Conservation (phyloP, 192 early-diverging fungal genomes). For the Obelidium mucronatum region DNA sequence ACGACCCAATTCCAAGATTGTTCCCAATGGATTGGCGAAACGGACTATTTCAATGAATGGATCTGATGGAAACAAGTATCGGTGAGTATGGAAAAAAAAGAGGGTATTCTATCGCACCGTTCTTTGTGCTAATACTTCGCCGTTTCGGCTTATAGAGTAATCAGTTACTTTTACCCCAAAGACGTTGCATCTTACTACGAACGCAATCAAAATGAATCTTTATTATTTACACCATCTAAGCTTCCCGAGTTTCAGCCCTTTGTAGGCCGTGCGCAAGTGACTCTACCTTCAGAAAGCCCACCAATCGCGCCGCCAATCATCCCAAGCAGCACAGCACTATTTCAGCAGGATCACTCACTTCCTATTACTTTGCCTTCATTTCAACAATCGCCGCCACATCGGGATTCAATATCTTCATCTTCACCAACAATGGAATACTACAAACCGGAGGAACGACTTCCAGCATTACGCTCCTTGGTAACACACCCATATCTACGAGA, state of each 20-base stretch:
- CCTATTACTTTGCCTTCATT: no score
- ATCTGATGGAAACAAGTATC: not conserved
- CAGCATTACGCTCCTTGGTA: no score
- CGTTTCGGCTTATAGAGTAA: not conserved
- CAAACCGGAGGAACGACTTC: no score
- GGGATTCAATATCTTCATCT: no score
- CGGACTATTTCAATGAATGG: not conserved
- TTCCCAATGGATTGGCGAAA: conserved; percentile 18
- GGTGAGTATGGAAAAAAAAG: not conserved
- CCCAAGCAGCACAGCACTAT: not conserved
- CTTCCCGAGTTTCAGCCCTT: not conserved
- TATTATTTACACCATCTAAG: not conserved
- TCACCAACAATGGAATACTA: no score
- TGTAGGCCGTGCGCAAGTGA: not conserved
- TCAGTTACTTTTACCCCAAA: conserved; percentile 4
- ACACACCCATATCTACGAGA: no score
- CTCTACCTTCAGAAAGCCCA: not conserved
- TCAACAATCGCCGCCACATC: no score
- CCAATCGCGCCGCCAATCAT: not conserved
- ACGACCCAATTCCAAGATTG: not conserved
- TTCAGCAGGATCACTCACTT: no score
- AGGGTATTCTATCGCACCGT: not conserved
- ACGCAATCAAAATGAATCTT: not conserved
- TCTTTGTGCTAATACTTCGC: not conserved
- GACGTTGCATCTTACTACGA: not conserved